Conservation (phyloP, 2,329 filamentous ascomycete genomes). For the Fusarium sp. region DNA sequence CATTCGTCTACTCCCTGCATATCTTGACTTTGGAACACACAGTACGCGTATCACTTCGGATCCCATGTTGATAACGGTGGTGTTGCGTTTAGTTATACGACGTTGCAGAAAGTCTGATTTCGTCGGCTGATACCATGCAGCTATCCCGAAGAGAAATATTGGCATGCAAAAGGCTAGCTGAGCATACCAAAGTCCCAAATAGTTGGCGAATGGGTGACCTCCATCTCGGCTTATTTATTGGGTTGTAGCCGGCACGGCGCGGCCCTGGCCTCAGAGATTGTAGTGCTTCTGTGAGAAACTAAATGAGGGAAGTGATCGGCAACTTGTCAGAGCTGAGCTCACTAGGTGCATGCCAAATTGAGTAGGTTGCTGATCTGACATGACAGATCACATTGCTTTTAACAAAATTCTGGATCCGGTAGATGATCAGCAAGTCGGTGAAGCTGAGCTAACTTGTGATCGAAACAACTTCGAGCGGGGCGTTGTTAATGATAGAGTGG, state of each 20-base stretch:
- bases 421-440: background rate
- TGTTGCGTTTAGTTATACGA: background rate
- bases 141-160: background rate
- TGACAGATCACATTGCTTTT: background rate
- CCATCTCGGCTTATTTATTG: background rate
- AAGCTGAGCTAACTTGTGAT: background rate
- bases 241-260: background rate
- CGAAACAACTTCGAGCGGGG: background rate
- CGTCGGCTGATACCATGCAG: background rate
- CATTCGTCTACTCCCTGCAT: background rate
- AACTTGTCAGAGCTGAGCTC: background rate
- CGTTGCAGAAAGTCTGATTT: background rate
- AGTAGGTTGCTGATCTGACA: background rate
- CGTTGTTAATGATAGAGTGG: background rate
- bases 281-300: no score
- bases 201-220: rapidly evolving
- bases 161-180: background rate
- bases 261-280: background rate
- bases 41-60: background rate
- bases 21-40: rapidly evolving
- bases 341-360: background rate
- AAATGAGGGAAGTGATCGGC: background rate
- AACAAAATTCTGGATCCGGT: background rate
- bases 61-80: rapidly evolving
- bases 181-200: background rate